phyloP scores from a whole-genome alignment of 129 eudicot species.

The Flaveria ramosissima region DNA sequence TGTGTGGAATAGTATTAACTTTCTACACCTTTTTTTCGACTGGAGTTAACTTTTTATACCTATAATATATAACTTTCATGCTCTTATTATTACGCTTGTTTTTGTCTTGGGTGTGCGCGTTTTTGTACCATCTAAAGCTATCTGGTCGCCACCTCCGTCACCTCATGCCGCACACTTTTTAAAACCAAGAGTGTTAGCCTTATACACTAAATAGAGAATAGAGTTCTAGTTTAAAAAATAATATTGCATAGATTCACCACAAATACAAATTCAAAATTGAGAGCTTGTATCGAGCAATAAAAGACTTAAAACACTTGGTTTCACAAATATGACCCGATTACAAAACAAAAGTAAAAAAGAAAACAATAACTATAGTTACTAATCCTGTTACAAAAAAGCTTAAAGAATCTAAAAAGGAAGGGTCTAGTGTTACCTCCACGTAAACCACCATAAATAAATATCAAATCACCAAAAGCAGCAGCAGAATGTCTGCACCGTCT shows the following conservation, averaged over 20 bases:
- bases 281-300: constrained; percentile 10
- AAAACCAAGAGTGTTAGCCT: no score
- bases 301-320: background rate
- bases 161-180: no score
- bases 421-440: constrained; percentile 81
- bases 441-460: constrained; percentile 89
- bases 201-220: background rate
- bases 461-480: constrained; percentile 90
- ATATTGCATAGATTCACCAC: background rate
- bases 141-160: no score
- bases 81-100: background rate
- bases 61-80: no score
- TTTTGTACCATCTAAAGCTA: constrained; percentile 3
- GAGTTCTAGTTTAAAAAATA: background rate
- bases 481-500: constrained; percentile 97
- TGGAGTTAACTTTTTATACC: background rate
- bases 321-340: background rate
- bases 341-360: background rate
- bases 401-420: background rate
- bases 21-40: no score
- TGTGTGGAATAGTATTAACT: background rate
- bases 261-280: background rate
- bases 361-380: background rate
- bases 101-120: background rate
- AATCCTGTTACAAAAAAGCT: background rate